These are phyloP conservation scores for Cynara cardunculus DNA, from an alignment of 129 eudicot genomes.

Conservation along the genomic window DNA sequence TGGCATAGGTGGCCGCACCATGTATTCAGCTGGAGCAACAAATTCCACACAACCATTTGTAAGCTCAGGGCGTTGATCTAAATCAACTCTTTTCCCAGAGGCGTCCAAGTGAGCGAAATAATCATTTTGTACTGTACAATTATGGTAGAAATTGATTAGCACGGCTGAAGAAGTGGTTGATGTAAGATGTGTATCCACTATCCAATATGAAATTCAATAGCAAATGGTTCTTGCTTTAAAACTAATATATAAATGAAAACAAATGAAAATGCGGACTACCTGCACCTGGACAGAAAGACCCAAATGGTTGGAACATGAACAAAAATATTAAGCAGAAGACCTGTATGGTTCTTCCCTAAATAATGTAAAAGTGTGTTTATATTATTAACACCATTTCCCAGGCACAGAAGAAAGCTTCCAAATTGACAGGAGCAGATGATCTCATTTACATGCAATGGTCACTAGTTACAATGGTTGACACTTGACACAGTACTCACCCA, in stretches of 20 bases:
- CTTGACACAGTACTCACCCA: neutral
- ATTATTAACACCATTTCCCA: neutral
- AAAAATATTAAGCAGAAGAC: neutral
- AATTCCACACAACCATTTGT: slow-evolving; percentile 83
- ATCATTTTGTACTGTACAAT: slow-evolving; percentile 63
- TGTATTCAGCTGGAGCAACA: slow-evolving; percentile 93
- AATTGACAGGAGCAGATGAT: neutral
- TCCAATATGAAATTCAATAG: neutral
- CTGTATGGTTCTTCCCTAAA: neutral
- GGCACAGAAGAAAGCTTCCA: neutral
- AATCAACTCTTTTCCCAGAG: slow-evolving; percentile 70
- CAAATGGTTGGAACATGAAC: neutral
- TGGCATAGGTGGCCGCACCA: slow-evolving; percentile 99
- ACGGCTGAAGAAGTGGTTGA: slow-evolving; percentile 6
- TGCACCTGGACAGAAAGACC: too few species aligned
- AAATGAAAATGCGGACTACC: too few species aligned
- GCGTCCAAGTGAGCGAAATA: slow-evolving; percentile 80
- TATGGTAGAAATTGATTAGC: slow-evolving; percentile 12
- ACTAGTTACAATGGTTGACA: neutral
- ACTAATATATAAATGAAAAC: too few species aligned
- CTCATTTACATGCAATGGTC: neutral
- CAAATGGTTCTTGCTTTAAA: neutral
- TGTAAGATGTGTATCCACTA: slow-evolving; percentile 4
- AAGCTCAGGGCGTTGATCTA: slow-evolving; percentile 93
- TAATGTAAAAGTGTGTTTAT: neutral